A percentile compares a stretch with the other conserved stretches of the same genome.
Evolutionary conservation across 2,329 filamentous ascomycete species (phyloP).

Genomic region (Cryphonectria radicalis): DNA sequence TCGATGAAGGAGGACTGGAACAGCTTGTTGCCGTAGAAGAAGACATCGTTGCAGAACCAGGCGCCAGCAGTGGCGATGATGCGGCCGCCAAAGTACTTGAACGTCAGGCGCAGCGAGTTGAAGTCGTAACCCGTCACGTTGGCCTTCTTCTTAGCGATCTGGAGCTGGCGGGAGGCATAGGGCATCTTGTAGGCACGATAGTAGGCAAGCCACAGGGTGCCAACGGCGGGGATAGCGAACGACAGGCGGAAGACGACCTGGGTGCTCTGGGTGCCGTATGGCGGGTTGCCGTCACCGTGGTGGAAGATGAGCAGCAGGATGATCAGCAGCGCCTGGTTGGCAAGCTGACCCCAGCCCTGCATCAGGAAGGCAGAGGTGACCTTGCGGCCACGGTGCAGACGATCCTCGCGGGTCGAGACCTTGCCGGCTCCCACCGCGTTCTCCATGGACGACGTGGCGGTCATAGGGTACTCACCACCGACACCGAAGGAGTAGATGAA

Average conservation of each 20-base stretch:
- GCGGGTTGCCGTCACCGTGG: conserved; percentile 73
- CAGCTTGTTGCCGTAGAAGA: conserved; percentile 99
- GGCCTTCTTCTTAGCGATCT: conserved; percentile 80
- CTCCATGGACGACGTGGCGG: conserved; percentile 93
- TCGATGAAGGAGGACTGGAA: conserved; percentile 91
- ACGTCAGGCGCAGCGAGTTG: conserved; percentile 77
- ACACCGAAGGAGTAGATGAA: conserved; percentile 80
- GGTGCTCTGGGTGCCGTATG: conserved; percentile 76
- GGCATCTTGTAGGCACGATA: conserved; percentile 96
- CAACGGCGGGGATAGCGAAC: conserved; percentile 87
- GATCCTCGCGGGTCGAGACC: conserved; percentile 88
- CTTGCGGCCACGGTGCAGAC: conserved; percentile 92
- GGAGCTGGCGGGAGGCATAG: conserved; percentile 80
- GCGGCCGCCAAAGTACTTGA: conserved; percentile 83
- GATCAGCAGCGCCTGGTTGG: conserved; percentile 91
- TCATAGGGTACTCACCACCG: conserved; percentile 95
- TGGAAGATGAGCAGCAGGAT: conserved; percentile 87
- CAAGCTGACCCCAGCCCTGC: conserved; percentile 97
- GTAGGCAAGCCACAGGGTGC: conserved; percentile 93
- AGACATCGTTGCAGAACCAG: conserved; percentile 97
- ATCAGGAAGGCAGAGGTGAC: conserved; percentile 96
- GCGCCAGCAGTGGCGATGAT: conserved; percentile 83
- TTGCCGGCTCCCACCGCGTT: conserved; percentile 84
- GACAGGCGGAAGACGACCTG: conserved; percentile 93
- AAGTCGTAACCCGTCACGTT: conserved; percentile 92